phyloP scores from a whole-genome alignment of 768 basidiomycete genomes.

The Tylopilus sp. region DNA sequence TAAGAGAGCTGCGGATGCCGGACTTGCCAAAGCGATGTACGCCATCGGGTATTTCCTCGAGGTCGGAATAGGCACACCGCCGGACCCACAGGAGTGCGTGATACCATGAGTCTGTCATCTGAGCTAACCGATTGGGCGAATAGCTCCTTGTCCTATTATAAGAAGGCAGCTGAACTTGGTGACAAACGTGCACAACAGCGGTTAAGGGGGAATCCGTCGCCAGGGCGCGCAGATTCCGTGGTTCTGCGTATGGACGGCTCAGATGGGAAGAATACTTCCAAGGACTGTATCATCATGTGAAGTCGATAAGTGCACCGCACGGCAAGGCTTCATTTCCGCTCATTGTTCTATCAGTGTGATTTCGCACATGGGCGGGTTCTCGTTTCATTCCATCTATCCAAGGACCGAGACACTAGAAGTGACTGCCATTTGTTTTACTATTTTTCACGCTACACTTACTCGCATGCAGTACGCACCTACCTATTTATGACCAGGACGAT shows the following conservation, averaged over 20 bases:
- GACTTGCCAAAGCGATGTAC: slow-evolving; percentile 94
- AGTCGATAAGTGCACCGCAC: slow-evolving; percentile 1
- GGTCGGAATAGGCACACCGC: slow-evolving; percentile 82
- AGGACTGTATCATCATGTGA: slow-evolving; percentile 89
- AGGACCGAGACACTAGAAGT: slow-evolving; percentile 16
- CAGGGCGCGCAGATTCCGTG: slow-evolving; percentile 61
- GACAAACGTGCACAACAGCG: slow-evolving; percentile 92
- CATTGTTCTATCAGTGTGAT: slow-evolving; percentile 1
- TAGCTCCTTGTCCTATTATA: slow-evolving; percentile 80
- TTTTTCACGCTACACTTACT: slow-evolving; percentile 6
- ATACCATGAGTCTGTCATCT: slow-evolving; percentile 5
- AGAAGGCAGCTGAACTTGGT: slow-evolving; percentile 84
- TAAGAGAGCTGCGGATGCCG: slow-evolving; percentile 89
- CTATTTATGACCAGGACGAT: slow-evolving; percentile 3
- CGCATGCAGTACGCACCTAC: slow-evolving; percentile 1
- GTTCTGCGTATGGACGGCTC: slow-evolving; percentile 51
- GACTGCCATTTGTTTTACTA: slow-evolving; percentile 10
- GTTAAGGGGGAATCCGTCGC: slow-evolving; percentile 57
- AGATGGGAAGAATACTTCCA: slow-evolving; percentile 54
- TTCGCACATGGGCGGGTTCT: slow-evolving; percentile 2
- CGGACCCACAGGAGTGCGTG: slow-evolving; percentile 64
- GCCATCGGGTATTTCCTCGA: slow-evolving; percentile 97
- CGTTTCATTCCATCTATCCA: slow-evolving; percentile 11
- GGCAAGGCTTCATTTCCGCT: slow-evolving; percentile 17
- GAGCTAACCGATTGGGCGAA: slow-evolving; percentile 1